These are phyloP conservation scores for Ceratocystis papillata DNA, from an alignment of 2,329 filamentous ascomycete species.

Conservation along the genomic window DNA sequence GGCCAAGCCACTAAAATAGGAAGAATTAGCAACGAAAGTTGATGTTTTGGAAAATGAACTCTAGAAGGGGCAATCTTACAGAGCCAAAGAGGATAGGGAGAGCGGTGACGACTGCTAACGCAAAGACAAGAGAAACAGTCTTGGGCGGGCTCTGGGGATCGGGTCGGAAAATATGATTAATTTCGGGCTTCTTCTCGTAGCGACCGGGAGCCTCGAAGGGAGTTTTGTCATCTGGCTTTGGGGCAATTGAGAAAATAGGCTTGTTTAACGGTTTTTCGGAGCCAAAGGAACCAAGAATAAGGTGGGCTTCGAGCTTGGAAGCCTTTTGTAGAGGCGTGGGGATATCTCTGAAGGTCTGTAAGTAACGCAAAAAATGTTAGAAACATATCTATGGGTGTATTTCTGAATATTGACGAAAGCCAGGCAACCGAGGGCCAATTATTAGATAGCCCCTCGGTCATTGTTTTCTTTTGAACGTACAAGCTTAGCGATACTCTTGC, in stretches of 20 bases:
- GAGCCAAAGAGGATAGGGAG: slow-evolving; percentile 61
- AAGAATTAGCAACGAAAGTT: not conserved
- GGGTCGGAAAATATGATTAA: slow-evolving; percentile 78
- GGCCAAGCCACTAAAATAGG: slow-evolving; percentile 56
- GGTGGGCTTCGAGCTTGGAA: slow-evolving; percentile 59
- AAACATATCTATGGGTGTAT: slow-evolving; percentile 25
- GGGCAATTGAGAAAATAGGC: slow-evolving; percentile 60
- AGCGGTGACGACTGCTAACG: slow-evolving; percentile 58
- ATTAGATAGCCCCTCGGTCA: not conserved
- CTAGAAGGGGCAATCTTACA: slow-evolving; percentile 39
- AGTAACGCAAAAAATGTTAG: not conserved
- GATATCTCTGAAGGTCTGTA: slow-evolving; percentile 76
- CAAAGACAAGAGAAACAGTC: slow-evolving; percentile 68
- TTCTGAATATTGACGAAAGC: not conserved
- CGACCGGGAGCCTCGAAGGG: slow-evolving; percentile 61
- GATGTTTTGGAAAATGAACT: not conserved
- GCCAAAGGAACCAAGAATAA: slow-evolving; percentile 82
- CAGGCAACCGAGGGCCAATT: not conserved
- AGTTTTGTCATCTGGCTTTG: slow-evolving; percentile 52
- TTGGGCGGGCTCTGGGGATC: slow-evolving; percentile 72
- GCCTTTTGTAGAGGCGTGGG: slow-evolving; percentile 68
- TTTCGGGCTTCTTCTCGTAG: slow-evolving; percentile 74
- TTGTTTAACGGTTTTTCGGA: slow-evolving; percentile 55
- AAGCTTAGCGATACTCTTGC: slow-evolving; percentile 75
- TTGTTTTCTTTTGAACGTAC: slow-evolving; percentile 42